These are phyloP conservation scores for Aspergillus sp. DNA, from an alignment of 2,329 filamentous ascomycete genomes.

Conservation along the genomic window DNA sequence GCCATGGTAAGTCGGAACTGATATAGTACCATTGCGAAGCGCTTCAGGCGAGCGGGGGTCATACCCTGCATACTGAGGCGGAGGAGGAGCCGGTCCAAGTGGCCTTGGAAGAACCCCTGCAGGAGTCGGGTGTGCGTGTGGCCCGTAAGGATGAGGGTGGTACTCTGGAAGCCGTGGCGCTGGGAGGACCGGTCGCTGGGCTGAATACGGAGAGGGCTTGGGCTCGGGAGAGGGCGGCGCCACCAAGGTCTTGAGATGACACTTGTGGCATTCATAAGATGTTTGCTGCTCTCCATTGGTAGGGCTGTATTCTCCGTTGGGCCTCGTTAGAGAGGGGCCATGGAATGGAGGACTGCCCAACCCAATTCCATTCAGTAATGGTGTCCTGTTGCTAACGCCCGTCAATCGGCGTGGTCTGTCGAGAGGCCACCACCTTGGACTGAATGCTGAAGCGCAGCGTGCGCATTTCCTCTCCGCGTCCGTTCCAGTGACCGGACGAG, in stretches of 20 bases:
- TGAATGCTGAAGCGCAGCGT: constrained; percentile 36
- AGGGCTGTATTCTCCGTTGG: constrained; percentile 23
- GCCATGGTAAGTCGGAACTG: constrained; percentile 22
- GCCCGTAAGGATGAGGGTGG: constrained; percentile 22
- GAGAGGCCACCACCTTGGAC: constrained; percentile 59
- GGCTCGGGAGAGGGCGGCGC: constrained; percentile 28
- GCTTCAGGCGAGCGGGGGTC: constrained; percentile 28
- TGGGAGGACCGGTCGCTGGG: constrained; percentile 29
- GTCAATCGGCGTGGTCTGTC: constrained; percentile 49
- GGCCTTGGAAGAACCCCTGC: constrained; percentile 23
- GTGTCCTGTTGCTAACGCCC: constrained; percentile 43
- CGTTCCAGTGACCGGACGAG: constrained; percentile 10
- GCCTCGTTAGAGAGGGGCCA: constrained; percentile 18
- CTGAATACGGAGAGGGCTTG: constrained; percentile 29
- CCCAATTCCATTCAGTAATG: constrained; percentile 29
- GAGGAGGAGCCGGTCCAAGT: constrained; percentile 22
- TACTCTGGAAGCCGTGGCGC: constrained; percentile 28
- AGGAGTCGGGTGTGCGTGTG: constrained; percentile 23
- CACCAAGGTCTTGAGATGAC: constrained; percentile 47
- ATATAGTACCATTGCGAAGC: constrained; percentile 29
- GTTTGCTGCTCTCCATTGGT: constrained; percentile 23
- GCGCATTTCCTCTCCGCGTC: constrained; percentile 30
- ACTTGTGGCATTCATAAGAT: constrained; percentile 72
- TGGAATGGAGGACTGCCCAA: constrained; percentile 21
- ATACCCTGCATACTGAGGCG: constrained; percentile 27